Evolutionary conservation across 192 early-diverging fungal species (phyloP), one percentile per base, ranked within the genome.

Genomic region (Chytriomyces confervae): DNA sequence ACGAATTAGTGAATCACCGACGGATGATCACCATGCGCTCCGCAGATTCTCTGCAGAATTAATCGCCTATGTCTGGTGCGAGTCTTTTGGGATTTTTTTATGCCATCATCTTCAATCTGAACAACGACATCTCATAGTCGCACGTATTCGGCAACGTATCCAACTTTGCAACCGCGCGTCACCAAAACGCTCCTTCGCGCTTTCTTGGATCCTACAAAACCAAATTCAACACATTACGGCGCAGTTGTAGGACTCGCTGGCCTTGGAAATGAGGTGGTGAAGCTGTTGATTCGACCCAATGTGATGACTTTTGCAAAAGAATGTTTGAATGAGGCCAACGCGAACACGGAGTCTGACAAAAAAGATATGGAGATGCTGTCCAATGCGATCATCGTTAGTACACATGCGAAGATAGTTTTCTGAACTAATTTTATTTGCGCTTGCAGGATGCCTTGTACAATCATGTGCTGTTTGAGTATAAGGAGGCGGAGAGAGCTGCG

Each of bases 181-280:
- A 93, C 93, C 5, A 93, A 94, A 74, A 97, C 96, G 10, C 85
- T 99, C 71, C 82, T 98, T 20, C 86, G 92, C 2, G 95, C 96
- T 6, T 95, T 98, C 50, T 78, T 98, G 62, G 98, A 98, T 73
- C 92, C 92, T 8, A 82, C 86, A 18, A 96, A 95, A 76, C 89
- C 93, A 5, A 80, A 94, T 43, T 87, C 91, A 0, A 96, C 95
- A 5, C 91, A 94, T 60, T 98, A 96, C 79, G 98, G 98, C 20
- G 94, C 95, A 0, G 91, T 98, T 23, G 80, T 90, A 10, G 96
- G 94, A 0, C 72, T 99, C 24, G 84, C 87, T 24, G 83, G 87
- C 23, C 86, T 98, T 48, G 96, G 97, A 0, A 81, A 84, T 36
- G 91, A 94, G 77, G 95, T 93, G 18, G 90, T 95, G 66, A 84